phyloP scores from a whole-genome alignment of 441 rosid species.

The Populus trichocarpa region DNA sequence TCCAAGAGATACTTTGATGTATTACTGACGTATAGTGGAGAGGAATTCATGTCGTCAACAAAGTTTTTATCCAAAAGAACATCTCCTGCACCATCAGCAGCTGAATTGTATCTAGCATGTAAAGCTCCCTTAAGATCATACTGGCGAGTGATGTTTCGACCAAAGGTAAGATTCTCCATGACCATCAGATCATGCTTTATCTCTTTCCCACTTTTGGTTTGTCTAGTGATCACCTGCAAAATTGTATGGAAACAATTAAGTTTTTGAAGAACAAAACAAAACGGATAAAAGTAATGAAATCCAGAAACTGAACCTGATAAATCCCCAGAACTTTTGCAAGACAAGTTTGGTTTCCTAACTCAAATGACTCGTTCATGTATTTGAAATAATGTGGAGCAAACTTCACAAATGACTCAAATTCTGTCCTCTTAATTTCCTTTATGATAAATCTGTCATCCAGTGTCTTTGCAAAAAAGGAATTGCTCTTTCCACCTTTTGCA shows the following conservation, averaged over 20 bases:
- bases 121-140: slow-evolving; percentile 97
- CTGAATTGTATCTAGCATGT: slow-evolving; percentile 63
- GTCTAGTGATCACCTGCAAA: slow-evolving; percentile 75
- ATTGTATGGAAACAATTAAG: slow-evolving; percentile 12
- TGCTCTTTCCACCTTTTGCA: slow-evolving; percentile 99
- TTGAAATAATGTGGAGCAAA: slow-evolving; percentile 81
- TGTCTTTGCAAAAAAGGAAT: slow-evolving; percentile 81
- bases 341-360: slow-evolving; percentile 83
- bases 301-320: slow-evolving; percentile 61
- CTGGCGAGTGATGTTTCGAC: slow-evolving; percentile 70
- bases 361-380: slow-evolving; percentile 74
- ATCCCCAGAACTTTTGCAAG: slow-evolving; percentile 97
- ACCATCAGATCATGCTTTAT: slow-evolving; percentile 83
- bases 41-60: slow-evolving; percentile 84
- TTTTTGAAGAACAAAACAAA: neutral
- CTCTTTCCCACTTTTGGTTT: slow-evolving; percentile 77
- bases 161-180: slow-evolving; percentile 93
- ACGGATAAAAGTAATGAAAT: neutral
- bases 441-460: slow-evolving; percentile 85
- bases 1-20: slow-evolving; percentile 64
- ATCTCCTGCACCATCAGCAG: slow-evolving; percentile 54
- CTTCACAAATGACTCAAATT: slow-evolving; percentile 82
- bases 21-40: slow-evolving; percentile 84
- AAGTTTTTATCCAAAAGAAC: slow-evolving; percentile 97
- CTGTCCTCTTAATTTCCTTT: slow-evolving; percentile 94